Conservation (phyloP, 2,329 filamentous ascomycete genomes). For the Cercospora beticola region DNA sequence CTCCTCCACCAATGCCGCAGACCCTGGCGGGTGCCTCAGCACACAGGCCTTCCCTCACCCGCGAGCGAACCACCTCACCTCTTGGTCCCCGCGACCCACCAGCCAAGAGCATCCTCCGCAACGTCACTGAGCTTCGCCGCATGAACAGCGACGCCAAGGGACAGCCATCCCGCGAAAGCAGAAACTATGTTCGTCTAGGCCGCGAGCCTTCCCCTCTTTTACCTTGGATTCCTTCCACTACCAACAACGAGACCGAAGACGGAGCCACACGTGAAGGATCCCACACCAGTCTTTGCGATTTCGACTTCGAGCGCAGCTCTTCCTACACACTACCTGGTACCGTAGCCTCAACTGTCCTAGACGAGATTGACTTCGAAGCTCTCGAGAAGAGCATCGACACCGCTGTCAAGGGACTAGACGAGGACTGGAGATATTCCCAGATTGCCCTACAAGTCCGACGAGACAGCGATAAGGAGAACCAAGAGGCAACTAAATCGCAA, state of each 20-base stretch:
- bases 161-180: slow-evolving; percentile 31
- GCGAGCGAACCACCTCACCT: slow-evolving; percentile 5
- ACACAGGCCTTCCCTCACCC: not conserved
- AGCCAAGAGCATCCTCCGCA: slow-evolving; percentile 40
- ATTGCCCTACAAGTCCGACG: not conserved
- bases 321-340: not conserved
- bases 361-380: slow-evolving; percentile 29
- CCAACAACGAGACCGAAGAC: slow-evolving; percentile 14
- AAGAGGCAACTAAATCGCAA: not conserved
- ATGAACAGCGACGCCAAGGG: slow-evolving; percentile 45
- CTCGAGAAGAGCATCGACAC: slow-evolving; percentile 30
- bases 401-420: slow-evolving; percentile 30
- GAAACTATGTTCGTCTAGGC: slow-evolving; percentile 43
- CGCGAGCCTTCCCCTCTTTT: slow-evolving; percentile 41
- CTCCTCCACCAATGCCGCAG: slow-evolving; percentile 8
- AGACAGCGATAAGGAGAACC: slow-evolving; percentile 11
- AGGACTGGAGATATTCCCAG: slow-evolving; percentile 10
- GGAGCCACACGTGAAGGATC: not conserved
- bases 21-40: slow-evolving; percentile 10
- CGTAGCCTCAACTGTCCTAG: slow-evolving; percentile 21
- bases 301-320: slow-evolving; percentile 32
- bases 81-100: slow-evolving; percentile 39
- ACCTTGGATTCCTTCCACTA: slow-evolving; percentile 28
- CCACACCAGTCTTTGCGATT: slow-evolving; percentile 18
- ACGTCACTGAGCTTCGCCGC: slow-evolving; percentile 43